Base-by-base conservation (phyloP, 2,329 filamentous ascomycete species). In the Paraphoma sp. region DNA sequence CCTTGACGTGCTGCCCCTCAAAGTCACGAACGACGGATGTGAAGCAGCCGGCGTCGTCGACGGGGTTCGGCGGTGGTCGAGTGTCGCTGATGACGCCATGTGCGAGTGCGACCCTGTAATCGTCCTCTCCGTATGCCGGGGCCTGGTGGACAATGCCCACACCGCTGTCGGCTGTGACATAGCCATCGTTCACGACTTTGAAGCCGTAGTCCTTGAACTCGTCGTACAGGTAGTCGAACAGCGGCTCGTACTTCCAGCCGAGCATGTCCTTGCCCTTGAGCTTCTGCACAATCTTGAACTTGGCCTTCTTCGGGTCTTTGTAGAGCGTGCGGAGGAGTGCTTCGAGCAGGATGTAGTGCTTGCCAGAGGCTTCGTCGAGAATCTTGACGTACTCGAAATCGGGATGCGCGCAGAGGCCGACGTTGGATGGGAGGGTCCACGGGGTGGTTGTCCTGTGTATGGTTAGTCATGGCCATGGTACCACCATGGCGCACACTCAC, bases 221-320 rank as follows among this genome's bases (percentile, higher is more conserved):
- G 10, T 95, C 90, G 67, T 90, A 90, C 76, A 95, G 94, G 79
- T 97, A 97, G 72, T 90, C 85, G 77, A 97, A 98, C 0, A 93
- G 84, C 6, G 94, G 93, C 76, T 92, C 83, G 72, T 97, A 98
- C 74, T 88, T 90, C 91, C 92, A 96, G 40, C 91, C 92, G 31
- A 91, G 80, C 88, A 97, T 92, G 45, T 93, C 89, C 63, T 87
- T 90, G 47, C 94, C 94, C 78, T 88, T 90, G 65, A 96, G 79
- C 70, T 90, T 93, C 61, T 90, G 85, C 12, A 96, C 74, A 49
- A 95, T 83, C 81, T 92, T 92, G 80, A 88, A 97, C 75, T 97
- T 96, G 48, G 93, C 93, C 81, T 97, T 97, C 81, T 97, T 97
- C 7, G 90, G 90, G 65, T 97, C 92, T 77, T 97, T 97, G 82